phyloP scores from a whole-genome alignment of 805 yeast species.

The Phaffomyces opuntiae region DNA sequence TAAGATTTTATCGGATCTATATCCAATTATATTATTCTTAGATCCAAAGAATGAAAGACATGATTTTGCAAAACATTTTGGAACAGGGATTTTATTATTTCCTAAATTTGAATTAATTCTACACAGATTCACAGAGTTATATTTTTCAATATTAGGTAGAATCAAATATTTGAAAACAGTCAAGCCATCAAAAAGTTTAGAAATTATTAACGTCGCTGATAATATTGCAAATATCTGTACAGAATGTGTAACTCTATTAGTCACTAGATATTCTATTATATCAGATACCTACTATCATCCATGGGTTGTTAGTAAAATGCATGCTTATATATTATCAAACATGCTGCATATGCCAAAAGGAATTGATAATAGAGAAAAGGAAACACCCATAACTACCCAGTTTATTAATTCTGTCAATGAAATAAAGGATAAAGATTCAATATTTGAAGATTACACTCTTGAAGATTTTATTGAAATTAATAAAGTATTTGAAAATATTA shows the following conservation, averaged over 20 bases:
- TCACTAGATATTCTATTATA: conserved; percentile 8
- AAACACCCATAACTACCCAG: conserved; percentile 4
- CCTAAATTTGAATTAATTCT: conserved; percentile 17
- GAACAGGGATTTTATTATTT: conserved; percentile 11
- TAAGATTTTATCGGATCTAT: conserved; percentile 3
- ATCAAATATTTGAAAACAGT: conserved; percentile 15
- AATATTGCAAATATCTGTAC: conserved; percentile 4
- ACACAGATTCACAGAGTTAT: conserved; percentile 16
- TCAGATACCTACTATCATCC: conserved; percentile 21
- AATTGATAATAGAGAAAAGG: neutral
- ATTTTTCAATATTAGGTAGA: conserved; percentile 14
- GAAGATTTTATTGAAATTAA: conserved; percentile 11
- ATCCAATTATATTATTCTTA: conserved; percentile 12
- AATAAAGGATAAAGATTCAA: conserved; percentile 12
- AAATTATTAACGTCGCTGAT: conserved; percentile 9
- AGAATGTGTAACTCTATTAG: conserved; percentile 4
- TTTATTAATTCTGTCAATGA: conserved; percentile 9
- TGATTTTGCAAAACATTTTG: conserved; percentile 18
- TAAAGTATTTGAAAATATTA: conserved; percentile 3
- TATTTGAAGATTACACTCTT: conserved; percentile 8
- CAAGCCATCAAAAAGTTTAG: neutral
- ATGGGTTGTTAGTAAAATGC: conserved; percentile 21
- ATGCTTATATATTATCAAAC: conserved; percentile 11
- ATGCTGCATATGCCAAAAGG: conserved; percentile 11
- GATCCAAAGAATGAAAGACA: conserved; percentile 10